A percentile compares a stretch with the other conserved stretches of the same genome.
Evolutionary conservation across 352 stramenopile genomes (phyloP).

Genomic region (Pythium aphanidermatum): DNA sequence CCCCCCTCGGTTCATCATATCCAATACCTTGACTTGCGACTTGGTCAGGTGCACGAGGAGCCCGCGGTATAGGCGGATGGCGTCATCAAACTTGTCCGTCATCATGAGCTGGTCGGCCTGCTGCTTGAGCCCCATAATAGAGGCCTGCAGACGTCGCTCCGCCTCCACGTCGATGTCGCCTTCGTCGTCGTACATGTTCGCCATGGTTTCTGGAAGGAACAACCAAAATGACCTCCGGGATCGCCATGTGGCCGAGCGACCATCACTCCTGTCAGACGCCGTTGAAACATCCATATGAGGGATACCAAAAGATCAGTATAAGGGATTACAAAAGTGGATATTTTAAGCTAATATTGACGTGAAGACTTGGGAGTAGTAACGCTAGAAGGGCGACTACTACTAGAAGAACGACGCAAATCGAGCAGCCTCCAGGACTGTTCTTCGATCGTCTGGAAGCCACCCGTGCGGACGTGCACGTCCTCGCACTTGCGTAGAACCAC

Average conservation of each 20-base stretch:
- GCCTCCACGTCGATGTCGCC: conserved; percentile 38
- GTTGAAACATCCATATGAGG: no score
- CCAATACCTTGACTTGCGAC: conserved; percentile 59
- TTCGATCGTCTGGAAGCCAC: conserved; percentile 78
- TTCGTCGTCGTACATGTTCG: conserved; percentile 15
- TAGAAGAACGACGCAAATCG: conserved; percentile 17
- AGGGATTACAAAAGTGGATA: no score
- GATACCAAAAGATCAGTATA: no score
- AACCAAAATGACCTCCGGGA: no score
- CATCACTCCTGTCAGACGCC: no score
- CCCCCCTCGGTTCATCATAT: no score
- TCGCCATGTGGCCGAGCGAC: no score
- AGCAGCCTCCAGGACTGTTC: conserved; percentile 34
- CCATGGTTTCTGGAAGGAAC: conserved; percentile 22
- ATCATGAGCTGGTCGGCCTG: conserved; percentile 61
- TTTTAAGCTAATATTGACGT: no score
- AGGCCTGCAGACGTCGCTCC: conserved; percentile 32
- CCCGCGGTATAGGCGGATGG: conserved; percentile 56
- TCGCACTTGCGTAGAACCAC: conserved; percentile 64
- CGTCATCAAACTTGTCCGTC: conserved; percentile 38
- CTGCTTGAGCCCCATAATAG: conserved; percentile 48
- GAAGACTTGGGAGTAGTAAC: conserved; percentile 12
- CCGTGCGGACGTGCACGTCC: conserved; percentile 56
- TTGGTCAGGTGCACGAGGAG: conserved; percentile 66
- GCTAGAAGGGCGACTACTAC: conserved; percentile 5